These are phyloP conservation scores for Clitoria ternatea DNA, from an alignment of 306 rosid genomes.

Conservation along the genomic window DNA sequence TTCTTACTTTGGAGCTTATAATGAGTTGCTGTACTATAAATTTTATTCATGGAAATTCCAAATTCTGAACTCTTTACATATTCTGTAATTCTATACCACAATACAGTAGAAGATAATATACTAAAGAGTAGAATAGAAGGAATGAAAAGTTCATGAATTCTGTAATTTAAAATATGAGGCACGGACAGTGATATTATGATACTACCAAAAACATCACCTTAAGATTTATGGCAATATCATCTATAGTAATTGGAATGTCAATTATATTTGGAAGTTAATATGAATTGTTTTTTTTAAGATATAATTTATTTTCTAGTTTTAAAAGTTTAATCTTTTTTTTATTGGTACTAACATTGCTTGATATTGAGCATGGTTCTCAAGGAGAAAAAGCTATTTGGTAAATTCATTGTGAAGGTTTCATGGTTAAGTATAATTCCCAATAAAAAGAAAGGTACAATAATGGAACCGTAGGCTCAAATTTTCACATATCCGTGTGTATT, in stretches of 20 bases:
- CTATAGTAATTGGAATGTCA: background rate
- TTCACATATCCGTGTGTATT: background rate
- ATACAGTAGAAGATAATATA: background rate
- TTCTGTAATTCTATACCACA: background rate
- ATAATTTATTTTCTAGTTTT: background rate
- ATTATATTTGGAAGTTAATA: background rate
- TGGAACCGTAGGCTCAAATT: background rate
- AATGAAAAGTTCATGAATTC: background rate
- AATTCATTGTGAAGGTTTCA: background rate
- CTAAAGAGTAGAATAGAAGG: background rate
- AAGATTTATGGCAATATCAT: background rate
- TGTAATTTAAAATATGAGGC: background rate
- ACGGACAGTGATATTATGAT: background rate
- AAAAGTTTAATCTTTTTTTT: background rate
- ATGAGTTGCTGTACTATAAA: background rate
- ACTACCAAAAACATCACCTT: background rate
- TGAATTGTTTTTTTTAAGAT: background rate
- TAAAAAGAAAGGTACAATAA: background rate
- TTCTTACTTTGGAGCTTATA: slow-evolving; percentile 12
- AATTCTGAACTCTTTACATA: background rate
- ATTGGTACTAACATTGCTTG: background rate
- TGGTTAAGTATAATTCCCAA: background rate
- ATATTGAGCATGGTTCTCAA: background rate
- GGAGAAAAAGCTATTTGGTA: background rate
- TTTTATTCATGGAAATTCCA: background rate